Percentiles rank a stretch among this genome's conserved stretches.
phyloP scores from a whole-genome alignment of 768 basidiomycete species.

The Cyathus striatus region DNA sequence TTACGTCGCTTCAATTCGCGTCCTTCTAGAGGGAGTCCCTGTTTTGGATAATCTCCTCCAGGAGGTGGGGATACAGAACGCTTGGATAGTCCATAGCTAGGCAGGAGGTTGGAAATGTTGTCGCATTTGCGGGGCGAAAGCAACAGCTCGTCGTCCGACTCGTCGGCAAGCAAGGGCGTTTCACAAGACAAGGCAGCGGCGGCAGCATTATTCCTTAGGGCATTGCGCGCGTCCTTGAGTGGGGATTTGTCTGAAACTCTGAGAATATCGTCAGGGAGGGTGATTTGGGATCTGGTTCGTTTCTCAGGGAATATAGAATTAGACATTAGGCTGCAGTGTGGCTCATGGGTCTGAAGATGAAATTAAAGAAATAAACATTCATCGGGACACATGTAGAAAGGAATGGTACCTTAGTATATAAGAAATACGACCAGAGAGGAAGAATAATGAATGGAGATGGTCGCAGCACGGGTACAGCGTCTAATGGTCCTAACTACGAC shows the following conservation, averaged over 20 bases:
- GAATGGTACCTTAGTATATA: too few relatives aligned
- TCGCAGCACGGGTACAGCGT: too few relatives aligned
- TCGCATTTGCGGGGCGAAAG: constrained; percentile 40
- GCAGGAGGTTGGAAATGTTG: constrained; percentile 7
- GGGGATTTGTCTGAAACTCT: constrained; percentile 43
- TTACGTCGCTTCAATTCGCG: constrained; percentile 32
- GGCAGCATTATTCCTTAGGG: constrained; percentile 21
- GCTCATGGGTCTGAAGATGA: constrained; percentile 1
- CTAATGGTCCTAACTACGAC: too few relatives aligned
- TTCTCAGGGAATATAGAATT: constrained; percentile 22
- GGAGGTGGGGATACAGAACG: constrained; percentile 35
- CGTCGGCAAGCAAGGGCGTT: constrained; percentile 14
- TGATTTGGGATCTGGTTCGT: constrained; percentile 50
- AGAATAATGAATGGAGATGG: not conserved
- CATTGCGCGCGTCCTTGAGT: constrained; percentile 45
- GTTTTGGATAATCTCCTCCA: constrained; percentile 20
- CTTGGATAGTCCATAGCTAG: constrained; percentile 20
- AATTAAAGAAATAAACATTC: not conserved
- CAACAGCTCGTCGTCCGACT: constrained; percentile 42
- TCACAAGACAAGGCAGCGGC: constrained; percentile 4
- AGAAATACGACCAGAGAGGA: constrained; percentile 9
- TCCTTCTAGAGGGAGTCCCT: constrained; percentile 19
- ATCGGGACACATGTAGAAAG: constrained; percentile 1
- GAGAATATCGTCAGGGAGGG: constrained; percentile 40
- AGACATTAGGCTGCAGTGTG: constrained; percentile 14